Conservation (phyloP, 108 stramenopile genomes). For the Nitzschia sp. region DNA sequence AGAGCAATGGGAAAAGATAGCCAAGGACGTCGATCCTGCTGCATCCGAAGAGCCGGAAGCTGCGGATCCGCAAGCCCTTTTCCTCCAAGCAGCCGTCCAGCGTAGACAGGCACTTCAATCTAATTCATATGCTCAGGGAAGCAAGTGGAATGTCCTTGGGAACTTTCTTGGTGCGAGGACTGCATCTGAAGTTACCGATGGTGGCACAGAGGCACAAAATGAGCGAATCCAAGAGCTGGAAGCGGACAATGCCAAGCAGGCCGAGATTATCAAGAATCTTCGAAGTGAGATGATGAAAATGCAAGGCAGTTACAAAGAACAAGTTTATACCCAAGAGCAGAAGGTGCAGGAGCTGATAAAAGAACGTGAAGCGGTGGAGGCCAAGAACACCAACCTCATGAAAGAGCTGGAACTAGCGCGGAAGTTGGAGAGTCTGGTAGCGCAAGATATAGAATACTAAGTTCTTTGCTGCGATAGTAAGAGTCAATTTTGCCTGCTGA, state of each 20-base stretch:
- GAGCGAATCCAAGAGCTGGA: conserved; percentile 27
- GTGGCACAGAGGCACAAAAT: conserved; percentile 4
- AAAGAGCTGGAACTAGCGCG: conserved; percentile 50
- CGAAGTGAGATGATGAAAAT: conserved; percentile 59
- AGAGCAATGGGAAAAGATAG: conserved; percentile 33
- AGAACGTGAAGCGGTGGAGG: conserved; percentile 48
- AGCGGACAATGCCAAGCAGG: conserved; percentile 35
- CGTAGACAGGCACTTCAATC: conserved; percentile 18
- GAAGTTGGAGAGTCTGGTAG: conserved; percentile 18
- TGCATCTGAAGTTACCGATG: not conserved
- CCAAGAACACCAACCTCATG: conserved; percentile 49
- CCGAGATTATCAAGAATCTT: conserved; percentile 40
- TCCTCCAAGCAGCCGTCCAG: conserved; percentile 33
- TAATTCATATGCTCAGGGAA: not conserved
- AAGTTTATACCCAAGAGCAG: conserved; percentile 50
- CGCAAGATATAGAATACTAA: not conserved
- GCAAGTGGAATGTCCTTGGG: conserved; percentile 17
- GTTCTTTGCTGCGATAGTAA: no score
- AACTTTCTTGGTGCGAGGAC: conserved; percentile 13
- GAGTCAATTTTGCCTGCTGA: no score
- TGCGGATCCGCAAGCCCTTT: conserved; percentile 32
- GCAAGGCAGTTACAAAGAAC: conserved; percentile 48
- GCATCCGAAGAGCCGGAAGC: not conserved
- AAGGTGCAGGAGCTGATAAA: conserved; percentile 48
- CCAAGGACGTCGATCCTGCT: conserved; percentile 13